Evolutionary conservation across 164 flowering plant species (phyloP).

Genomic region (Vitis cinerea): DNA sequence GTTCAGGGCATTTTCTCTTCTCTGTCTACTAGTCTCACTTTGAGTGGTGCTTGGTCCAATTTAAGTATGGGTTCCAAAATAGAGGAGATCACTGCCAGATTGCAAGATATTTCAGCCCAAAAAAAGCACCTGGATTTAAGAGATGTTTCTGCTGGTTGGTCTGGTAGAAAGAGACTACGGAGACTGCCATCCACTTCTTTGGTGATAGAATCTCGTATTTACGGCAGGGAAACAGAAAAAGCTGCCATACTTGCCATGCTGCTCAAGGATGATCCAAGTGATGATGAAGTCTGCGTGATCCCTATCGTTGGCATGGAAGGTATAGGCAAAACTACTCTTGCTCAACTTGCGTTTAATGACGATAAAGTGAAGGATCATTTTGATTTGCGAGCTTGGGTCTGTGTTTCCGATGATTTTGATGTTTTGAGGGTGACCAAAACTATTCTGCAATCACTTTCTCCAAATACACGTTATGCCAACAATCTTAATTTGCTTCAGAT

Average conservation of each 20-base stretch:
- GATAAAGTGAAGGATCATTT: background rate
- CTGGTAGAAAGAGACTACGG: no score
- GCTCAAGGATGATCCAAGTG: background rate
- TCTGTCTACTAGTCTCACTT: no score
- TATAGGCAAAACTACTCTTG: slow-evolving; percentile 24
- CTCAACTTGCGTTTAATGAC: slow-evolving; percentile 15
- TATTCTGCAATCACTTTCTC: background rate
- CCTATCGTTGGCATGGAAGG: slow-evolving; percentile 24
- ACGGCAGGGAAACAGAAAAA: slow-evolving; percentile 26
- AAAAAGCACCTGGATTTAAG: no score
- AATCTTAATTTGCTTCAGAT: slow-evolving; percentile 8
- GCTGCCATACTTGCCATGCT: slow-evolving; percentile 4
- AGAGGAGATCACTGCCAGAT: no score
- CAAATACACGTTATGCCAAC: background rate
- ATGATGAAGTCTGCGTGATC: slow-evolving; percentile 5
- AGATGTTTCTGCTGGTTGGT: no score
- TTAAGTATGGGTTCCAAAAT: no score
- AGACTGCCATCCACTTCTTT: no score
- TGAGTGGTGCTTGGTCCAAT: no score
- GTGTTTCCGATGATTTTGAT: slow-evolving; percentile 18
- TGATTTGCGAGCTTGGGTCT: slow-evolving; percentile 16
- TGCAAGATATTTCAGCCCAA: no score
- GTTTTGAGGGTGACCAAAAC: background rate
- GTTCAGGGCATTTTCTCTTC: no score
- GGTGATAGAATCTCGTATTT: background rate